phyloP scores from a whole-genome alignment of 2,329 filamentous ascomycete species.

The Exophiala xenobiotica region DNA sequence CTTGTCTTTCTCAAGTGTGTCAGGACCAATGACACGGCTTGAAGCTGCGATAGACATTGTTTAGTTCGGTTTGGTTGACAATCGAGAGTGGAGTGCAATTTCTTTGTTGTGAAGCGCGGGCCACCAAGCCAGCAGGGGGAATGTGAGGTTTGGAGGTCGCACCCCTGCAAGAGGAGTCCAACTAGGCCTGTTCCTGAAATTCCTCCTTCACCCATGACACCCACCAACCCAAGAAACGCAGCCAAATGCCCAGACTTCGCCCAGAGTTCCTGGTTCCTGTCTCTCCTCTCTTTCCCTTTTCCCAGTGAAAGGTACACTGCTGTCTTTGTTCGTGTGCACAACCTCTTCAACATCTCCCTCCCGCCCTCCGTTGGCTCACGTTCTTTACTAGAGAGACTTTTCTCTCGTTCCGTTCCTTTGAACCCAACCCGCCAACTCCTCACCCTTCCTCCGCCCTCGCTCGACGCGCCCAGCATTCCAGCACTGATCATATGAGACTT shows the following conservation, averaged over 20 bases:
- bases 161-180: not conserved
- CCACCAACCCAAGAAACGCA: slow-evolving; percentile 3
- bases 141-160: no score
- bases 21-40: slow-evolving; percentile 13
- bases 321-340: slow-evolving; percentile 10
- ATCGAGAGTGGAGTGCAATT: slow-evolving; percentile 23
- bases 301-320: slow-evolving; percentile 3
- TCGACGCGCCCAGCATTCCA: slow-evolving; percentile 26
- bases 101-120: slow-evolving; percentile 16
- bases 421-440: slow-evolving; percentile 25
- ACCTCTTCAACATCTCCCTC: slow-evolving; percentile 26
- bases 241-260: slow-evolving; percentile 13
- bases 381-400: slow-evolving; percentile 31
- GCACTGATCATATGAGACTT: slow-evolving; percentile 30
- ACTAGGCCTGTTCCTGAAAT: slow-evolving; percentile 23
- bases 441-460: no score
- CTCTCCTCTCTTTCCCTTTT: slow-evolving; percentile 7
- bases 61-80: slow-evolving; percentile 11
- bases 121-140: slow-evolving; percentile 6
- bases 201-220: slow-evolving; percentile 1
- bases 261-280: slow-evolving; percentile 11
- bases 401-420: slow-evolving; percentile 33
- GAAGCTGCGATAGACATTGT: slow-evolving; percentile 8
- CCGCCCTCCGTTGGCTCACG: slow-evolving; percentile 29
- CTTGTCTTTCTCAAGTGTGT: slow-evolving; percentile 7